phyloP scores from a whole-genome alignment of 2,329 filamentous ascomycete genomes.

The Dactylellina parvicollis region DNA sequence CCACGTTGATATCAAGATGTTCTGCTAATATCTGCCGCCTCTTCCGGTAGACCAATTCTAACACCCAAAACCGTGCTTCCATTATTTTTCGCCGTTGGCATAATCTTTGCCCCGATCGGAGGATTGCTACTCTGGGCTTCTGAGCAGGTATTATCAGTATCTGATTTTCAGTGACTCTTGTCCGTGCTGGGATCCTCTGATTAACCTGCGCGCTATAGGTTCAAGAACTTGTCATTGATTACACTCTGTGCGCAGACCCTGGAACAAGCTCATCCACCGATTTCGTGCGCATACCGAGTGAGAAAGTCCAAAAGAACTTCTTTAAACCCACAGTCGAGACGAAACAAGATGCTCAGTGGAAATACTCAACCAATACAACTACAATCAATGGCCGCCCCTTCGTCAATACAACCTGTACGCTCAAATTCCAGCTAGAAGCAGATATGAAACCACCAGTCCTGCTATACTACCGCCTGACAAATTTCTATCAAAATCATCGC shows the following conservation, averaged over 20 bases:
- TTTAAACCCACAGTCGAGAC: slow-evolving; percentile 62
- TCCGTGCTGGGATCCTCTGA: too few relatives aligned
- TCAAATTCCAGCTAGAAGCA: slow-evolving; percentile 83
- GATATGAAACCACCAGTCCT: slow-evolving; percentile 82
- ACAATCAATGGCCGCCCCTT: slow-evolving; percentile 55
- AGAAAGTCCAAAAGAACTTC: slow-evolving; percentile 75
- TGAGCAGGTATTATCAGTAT: slow-evolving; percentile 69
- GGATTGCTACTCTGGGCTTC: slow-evolving; percentile 87
- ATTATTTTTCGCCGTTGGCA: slow-evolving; percentile 87
- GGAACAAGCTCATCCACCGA: slow-evolving; percentile 64
- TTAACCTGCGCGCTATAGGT: slow-evolving; percentile 68
- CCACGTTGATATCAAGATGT: not conserved
- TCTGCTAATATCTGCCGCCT: slow-evolving; percentile 6
- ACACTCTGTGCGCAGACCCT: slow-evolving; percentile 76
- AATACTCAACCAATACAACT: slow-evolving; percentile 56
- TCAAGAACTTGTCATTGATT: slow-evolving; percentile 90
- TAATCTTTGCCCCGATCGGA: slow-evolving; percentile 93
- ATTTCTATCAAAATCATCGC: slow-evolving; percentile 99
- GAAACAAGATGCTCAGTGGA: slow-evolving; percentile 48
- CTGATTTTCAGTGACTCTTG: slow-evolving; percentile 41
- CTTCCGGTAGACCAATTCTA: slow-evolving; percentile 77
- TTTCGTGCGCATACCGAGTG: slow-evolving; percentile 67
- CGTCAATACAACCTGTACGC: slow-evolving; percentile 70
- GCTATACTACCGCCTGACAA: slow-evolving; percentile 93
- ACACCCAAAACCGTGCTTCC: slow-evolving; percentile 93